These are phyloP conservation scores for Cubamyces sp. DNA, from an alignment of 768 basidiomycete genomes.

Conservation along the genomic window DNA sequence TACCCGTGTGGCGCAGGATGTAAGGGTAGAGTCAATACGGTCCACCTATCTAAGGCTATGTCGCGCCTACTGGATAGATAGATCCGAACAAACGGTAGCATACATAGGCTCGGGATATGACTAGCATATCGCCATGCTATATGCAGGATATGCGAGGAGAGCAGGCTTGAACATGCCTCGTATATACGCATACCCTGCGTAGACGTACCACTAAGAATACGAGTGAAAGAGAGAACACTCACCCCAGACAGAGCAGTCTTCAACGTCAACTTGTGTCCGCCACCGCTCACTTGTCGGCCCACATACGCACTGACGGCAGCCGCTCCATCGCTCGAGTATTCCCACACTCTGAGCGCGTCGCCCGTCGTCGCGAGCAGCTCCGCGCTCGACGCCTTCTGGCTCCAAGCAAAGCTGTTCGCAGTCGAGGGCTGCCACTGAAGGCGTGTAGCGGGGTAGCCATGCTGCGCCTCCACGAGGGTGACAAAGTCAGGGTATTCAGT, in stretches of 20 bases:
- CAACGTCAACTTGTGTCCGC: slow-evolving; percentile 68
- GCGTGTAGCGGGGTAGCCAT: slow-evolving; percentile 93
- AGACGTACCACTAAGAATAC: too few species aligned
- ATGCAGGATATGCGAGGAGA: too few species aligned
- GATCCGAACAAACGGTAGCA: not conserved
- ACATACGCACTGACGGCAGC: slow-evolving; percentile 65
- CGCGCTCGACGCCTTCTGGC: slow-evolving; percentile 63
- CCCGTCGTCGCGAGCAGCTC: slow-evolving; percentile 94
- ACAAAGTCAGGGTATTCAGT: slow-evolving; percentile 86
- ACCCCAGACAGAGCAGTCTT: slow-evolving; percentile 85
- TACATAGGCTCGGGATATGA: too few species aligned
- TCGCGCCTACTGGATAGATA: slow-evolving; percentile 15
- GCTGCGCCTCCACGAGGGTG: slow-evolving; percentile 79
- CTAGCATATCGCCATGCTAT: too few species aligned
- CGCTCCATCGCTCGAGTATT: slow-evolving; percentile 74
- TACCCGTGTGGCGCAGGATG: too few species aligned
- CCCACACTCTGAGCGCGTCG: slow-evolving; percentile 92
- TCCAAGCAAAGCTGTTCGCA: slow-evolving; percentile 65
- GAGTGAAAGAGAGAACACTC: slow-evolving; percentile 35
- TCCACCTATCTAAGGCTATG: too few species aligned
- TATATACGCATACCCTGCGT: too few species aligned
- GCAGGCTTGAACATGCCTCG: too few species aligned
- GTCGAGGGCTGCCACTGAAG: slow-evolving; percentile 91
- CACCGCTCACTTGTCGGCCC: slow-evolving; percentile 58
- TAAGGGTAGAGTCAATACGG: too few species aligned